Evolutionary conservation across 2,329 filamentous ascomycete genomes (phyloP).

Genomic region (Ambrosiella cleistominuta): DNA sequence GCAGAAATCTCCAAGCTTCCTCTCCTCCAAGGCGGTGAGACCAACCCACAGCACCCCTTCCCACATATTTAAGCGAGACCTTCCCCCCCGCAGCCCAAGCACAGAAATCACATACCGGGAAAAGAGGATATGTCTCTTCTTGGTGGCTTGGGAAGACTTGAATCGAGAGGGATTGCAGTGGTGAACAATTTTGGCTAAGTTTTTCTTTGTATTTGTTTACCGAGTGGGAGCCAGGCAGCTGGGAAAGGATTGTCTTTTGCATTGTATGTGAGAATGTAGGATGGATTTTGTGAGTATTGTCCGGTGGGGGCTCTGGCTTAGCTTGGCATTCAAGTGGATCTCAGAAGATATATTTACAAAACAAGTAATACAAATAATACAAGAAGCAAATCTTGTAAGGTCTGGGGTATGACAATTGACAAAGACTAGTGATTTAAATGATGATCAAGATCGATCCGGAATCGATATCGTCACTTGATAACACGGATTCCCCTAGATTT

Average conservation of each 20-base stretch:
- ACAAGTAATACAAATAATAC: no score
- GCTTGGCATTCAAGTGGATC: no score
- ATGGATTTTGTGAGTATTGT: neutral
- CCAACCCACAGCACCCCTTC: constrained; percentile 1
- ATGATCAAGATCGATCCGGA: no score
- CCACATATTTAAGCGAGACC: neutral
- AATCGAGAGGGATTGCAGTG: no score
- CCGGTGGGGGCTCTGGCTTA: neutral
- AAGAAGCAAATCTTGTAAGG: no score
- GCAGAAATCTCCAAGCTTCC: neutral
- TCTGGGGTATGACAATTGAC: no score
- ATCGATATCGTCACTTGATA: neutral
- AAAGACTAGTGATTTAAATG: no score
- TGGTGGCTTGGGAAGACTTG: no score
- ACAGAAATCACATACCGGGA: neutral
- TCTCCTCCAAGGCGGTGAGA: neutral
- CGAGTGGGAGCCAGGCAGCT: neutral
- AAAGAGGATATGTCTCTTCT: neutral
- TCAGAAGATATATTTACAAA: no score
- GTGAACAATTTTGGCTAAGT: no score
- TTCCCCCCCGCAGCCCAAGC: neutral
- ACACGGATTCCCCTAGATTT: neutral
- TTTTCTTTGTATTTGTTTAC: neutral
- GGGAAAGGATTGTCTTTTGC: neutral
- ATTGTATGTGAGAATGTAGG: neutral